These are phyloP conservation scores for Triticum turgidum DNA, from an alignment of 176 grass and related monocot genomes.

Conservation along the genomic window DNA sequence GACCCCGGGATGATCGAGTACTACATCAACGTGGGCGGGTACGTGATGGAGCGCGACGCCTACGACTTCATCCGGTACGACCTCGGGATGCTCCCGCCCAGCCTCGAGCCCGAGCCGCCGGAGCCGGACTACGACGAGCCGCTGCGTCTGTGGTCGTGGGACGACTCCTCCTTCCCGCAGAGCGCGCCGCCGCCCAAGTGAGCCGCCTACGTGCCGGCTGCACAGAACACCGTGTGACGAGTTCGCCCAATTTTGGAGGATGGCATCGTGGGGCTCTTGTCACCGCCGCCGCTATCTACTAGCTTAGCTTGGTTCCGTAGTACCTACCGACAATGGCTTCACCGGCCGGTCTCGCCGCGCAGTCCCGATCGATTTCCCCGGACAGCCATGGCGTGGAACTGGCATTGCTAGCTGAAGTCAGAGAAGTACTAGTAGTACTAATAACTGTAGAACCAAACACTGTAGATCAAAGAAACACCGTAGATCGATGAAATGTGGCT, in stretches of 20 bases:
- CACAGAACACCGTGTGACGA: background rate
- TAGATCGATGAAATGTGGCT: background rate
- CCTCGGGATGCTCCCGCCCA: conserved; percentile 10
- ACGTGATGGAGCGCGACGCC: conserved; percentile 32
- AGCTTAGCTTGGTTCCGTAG: background rate
- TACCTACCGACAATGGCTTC: background rate
- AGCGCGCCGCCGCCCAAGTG: background rate
- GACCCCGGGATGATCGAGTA: background rate
- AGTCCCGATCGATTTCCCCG: background rate
- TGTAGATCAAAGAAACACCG: background rate
- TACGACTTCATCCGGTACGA: conserved; percentile 35
- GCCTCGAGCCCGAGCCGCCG: background rate
- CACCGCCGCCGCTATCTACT: background rate
- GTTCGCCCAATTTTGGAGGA: background rate
- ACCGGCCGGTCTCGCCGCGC: background rate
- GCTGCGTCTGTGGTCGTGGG: conserved; percentile 36
- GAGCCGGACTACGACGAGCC: background rate
- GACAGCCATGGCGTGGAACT: background rate
- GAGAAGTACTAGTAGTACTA: background rate
- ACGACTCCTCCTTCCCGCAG: background rate
- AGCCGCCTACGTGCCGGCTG: background rate
- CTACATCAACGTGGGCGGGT: conserved; percentile 2
- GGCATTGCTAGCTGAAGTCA: background rate
- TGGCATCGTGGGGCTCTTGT: background rate
- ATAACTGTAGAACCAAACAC: background rate